These are phyloP conservation scores for Cystofilobasidium bisporidii DNA, from an alignment of 768 basidiomycete genomes.

Conservation along the genomic window DNA sequence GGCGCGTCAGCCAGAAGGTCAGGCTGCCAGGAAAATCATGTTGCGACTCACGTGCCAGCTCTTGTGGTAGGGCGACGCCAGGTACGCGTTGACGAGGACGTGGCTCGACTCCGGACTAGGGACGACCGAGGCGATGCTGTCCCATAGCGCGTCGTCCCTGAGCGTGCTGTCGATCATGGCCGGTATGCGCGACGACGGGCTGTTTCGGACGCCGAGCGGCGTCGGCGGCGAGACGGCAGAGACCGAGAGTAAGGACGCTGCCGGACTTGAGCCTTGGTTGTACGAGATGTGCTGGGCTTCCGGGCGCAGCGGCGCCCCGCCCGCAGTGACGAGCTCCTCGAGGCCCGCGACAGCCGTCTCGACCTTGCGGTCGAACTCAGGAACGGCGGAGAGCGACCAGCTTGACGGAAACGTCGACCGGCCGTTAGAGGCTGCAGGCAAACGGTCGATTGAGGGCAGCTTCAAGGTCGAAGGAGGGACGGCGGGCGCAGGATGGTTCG, in stretches of 20 bases:
- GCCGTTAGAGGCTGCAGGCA: background rate
- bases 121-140: background rate
- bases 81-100: background rate
- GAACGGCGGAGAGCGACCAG: background rate
- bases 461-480: background rate
- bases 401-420: background rate
- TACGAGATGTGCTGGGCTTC: background rate
- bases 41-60: conserved; percentile 3
- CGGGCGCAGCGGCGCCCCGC: background rate
- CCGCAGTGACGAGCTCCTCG: conserved; percentile 1
- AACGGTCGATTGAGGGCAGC: background rate
- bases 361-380: background rate
- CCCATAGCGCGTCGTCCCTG: background rate
- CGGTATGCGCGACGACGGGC: background rate
- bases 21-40: background rate
- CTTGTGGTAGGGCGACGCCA: background rate
- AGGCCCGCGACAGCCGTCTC: background rate
- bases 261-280: background rate
- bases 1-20: background rate
- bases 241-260: too few species aligned
- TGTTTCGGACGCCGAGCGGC: background rate
- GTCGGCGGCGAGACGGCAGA: background rate
- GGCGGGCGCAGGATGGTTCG: background rate
- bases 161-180: background rate
- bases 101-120: background rate